phyloP scores from a whole-genome alignment of 257 asterid genomes.

The Jacaranda copaia region DNA sequence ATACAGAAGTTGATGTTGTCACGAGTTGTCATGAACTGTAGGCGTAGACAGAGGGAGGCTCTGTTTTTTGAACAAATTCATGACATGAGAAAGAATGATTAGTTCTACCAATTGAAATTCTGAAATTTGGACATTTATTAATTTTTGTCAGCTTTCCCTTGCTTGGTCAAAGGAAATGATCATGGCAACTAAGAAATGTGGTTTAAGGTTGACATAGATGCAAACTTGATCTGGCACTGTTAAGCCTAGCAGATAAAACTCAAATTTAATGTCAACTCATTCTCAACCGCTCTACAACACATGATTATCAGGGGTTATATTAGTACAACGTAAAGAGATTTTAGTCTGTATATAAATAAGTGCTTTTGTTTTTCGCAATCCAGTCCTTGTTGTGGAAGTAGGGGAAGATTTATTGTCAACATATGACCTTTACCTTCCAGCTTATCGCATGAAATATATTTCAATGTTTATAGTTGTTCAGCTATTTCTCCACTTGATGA shows the following conservation, averaged over 20 bases:
- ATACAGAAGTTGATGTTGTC: constrained; percentile 4
- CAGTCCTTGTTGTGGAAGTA: constrained; percentile 8
- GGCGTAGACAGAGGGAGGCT: not conserved
- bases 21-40: constrained; percentile 16
- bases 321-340: not conserved
- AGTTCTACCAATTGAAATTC: constrained; percentile 2
- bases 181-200: not conserved
- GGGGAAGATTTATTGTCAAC: not conserved
- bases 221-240: constrained; percentile 10
- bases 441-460: not conserved
- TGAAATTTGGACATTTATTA: not conserved
- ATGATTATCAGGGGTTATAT: not conserved
- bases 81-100: not conserved
- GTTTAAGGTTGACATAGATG: constrained; percentile 1
- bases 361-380: not conserved
- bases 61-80: not conserved
- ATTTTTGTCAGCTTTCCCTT: not conserved
- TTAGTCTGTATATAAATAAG: not conserved
- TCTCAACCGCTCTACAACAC: not conserved
- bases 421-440: constrained; percentile 3
- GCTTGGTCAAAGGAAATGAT: not conserved
- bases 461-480: not conserved
- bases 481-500: not conserved
- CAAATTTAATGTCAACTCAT: constrained; percentile 12
- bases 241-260: constrained; percentile 20